These are phyloP conservation scores for Kazachstania africana DNA, from an alignment of 805 yeast species.

Conservation along the genomic window DNA sequence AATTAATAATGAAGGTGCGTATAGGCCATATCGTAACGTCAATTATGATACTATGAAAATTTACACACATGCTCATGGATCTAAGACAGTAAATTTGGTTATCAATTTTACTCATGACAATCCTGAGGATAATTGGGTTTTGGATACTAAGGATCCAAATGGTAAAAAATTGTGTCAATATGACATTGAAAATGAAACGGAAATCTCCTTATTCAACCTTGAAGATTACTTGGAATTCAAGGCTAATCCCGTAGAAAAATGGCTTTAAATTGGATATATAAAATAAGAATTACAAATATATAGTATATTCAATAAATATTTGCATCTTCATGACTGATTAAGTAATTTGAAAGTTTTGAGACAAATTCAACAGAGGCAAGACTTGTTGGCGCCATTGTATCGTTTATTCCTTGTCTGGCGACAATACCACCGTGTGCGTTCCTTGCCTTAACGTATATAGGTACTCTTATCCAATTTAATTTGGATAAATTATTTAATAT, in stretches of 20 bases:
- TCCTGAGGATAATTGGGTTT: conserved; percentile 60
- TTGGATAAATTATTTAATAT: conserved; percentile 47
- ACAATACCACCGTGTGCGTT: conserved; percentile 85
- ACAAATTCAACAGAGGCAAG: conserved; percentile 21
- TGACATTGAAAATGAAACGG: conserved; percentile 80
- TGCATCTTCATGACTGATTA: conserved; percentile 4
- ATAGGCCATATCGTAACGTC: conserved; percentile 75
- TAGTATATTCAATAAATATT: neutral
- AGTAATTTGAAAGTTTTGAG: conserved; percentile 15
- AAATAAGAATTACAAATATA: neutral
- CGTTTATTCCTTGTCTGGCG: conserved; percentile 52
- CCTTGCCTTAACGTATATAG: conserved; percentile 55
- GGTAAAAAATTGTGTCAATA: conserved; percentile 36
- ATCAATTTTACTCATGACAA: conserved; percentile 80
- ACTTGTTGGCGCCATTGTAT: conserved; percentile 19
- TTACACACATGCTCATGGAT: conserved; percentile 89
- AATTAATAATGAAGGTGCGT: conserved; percentile 48
- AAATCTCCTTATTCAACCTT: conserved; percentile 67
- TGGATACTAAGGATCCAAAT: conserved; percentile 29
- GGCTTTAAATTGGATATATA: conserved; percentile 34
- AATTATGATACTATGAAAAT: conserved; percentile 67
- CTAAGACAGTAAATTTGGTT: conserved; percentile 85
- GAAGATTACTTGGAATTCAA: conserved; percentile 58
- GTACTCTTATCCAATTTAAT: conserved; percentile 67
- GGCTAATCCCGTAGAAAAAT: conserved; percentile 79